A percentile compares a stretch with the other conserved stretches of the same genome.
Evolutionary conservation across 169 alveolate species (phyloP).

Genomic region (Plasmodium chabaudi): DNA sequence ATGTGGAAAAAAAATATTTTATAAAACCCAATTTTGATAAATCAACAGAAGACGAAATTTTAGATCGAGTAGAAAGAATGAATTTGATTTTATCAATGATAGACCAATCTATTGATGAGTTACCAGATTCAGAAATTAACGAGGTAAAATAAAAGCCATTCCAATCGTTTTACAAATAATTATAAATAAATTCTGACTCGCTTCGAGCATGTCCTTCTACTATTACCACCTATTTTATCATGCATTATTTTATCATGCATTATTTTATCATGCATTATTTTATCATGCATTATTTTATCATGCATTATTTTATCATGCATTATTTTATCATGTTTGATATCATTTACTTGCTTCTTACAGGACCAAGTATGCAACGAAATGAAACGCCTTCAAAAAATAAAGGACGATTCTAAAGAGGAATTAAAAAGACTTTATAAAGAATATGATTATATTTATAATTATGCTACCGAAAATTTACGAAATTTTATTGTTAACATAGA

Average conservation of each 20-base stretch:
- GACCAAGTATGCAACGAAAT: slow-evolving; percentile 61
- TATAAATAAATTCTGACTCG: neutral
- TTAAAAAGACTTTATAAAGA: slow-evolving; percentile 36
- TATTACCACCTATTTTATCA: no score
- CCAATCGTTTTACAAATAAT: no score
- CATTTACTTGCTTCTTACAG: neutral
- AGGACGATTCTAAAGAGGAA: slow-evolving; percentile 56
- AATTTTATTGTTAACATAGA: slow-evolving; percentile 7
- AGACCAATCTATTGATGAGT: slow-evolving; percentile 47
- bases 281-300: neutral
- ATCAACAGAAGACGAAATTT: slow-evolving; percentile 31
- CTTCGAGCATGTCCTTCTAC: neutral
- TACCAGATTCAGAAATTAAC: slow-evolving; percentile 48
- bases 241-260: neutral
- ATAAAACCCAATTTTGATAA: slow-evolving; percentile 37
- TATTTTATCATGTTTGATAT: neutral
- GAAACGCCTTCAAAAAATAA: slow-evolving; percentile 38
- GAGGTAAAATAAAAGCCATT: slow-evolving; percentile 7
- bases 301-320: neutral
- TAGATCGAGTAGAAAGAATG: slow-evolving; percentile 66
- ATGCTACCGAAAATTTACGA: slow-evolving; percentile 36
- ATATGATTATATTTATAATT: slow-evolving; percentile 43
- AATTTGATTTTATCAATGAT: slow-evolving; percentile 52
- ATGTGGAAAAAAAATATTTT: slow-evolving; percentile 39
- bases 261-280: neutral